phyloP scores from a whole-genome alignment of 805 yeast species.

The Candida fluviatilis region DNA sequence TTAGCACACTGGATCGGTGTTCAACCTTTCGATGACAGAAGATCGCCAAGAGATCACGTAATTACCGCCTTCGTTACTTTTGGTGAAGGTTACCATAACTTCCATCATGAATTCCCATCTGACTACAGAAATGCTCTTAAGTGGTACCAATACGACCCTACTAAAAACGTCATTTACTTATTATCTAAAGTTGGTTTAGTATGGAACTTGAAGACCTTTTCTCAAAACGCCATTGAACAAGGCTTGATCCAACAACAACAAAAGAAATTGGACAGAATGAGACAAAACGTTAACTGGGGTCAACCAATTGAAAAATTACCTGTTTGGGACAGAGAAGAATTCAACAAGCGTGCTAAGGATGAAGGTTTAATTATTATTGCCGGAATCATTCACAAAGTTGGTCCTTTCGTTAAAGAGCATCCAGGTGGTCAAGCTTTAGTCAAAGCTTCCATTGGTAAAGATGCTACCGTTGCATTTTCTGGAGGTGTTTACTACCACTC shows the following conservation, averaged over 20 bases:
- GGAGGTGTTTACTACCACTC: conserved; percentile 86
- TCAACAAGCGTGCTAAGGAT: conserved; percentile 46
- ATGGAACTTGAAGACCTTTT: conserved; percentile 68
- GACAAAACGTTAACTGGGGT: conserved; percentile 71
- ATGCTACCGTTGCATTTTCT: conserved; percentile 78
- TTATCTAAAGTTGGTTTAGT: conserved; percentile 66
- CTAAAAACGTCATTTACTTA: conserved; percentile 58
- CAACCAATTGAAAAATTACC: conserved; percentile 62
- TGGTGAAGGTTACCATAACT: conserved; percentile 88
- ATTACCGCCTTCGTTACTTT: conserved; percentile 78
- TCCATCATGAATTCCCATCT: conserved; percentile 87
- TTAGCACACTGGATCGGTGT: conserved; percentile 83
- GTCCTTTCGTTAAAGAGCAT: conserved; percentile 65
- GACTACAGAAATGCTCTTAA: conserved; percentile 84
- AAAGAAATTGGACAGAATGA: conserved; percentile 66
- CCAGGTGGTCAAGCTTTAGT: conserved; percentile 82
- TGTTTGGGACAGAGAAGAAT: conserved; percentile 66
- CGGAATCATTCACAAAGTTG: conserved; percentile 77
- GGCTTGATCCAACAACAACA: conserved; percentile 81
- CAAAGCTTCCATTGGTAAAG: conserved; percentile 70
- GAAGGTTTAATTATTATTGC: conserved; percentile 66
- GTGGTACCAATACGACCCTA: conserved; percentile 88
- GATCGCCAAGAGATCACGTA: conserved; percentile 83
- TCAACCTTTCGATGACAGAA: conserved; percentile 83
- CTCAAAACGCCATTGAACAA: conserved; percentile 78